phyloP scores from a whole-genome alignment of 139 green algal species.

The Picochlorum costavermella region DNA sequence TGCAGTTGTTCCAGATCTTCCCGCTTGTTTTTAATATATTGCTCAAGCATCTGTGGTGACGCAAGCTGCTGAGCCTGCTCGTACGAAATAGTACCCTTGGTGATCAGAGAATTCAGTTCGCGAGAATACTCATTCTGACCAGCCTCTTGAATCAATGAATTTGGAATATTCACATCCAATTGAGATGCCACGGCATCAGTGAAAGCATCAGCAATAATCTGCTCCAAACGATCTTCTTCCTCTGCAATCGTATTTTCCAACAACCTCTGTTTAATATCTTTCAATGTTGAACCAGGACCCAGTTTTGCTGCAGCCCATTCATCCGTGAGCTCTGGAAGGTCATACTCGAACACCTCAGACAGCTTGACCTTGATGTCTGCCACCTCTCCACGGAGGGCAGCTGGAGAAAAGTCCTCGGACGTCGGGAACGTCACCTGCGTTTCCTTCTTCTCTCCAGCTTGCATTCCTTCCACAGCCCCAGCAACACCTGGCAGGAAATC shows the following conservation, averaged over 20 bases:
- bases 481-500: slow-evolving; percentile 31
- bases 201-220: slow-evolving; percentile 27
- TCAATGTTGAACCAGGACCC: slow-evolving; percentile 1
- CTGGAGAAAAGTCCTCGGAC: slow-evolving; percentile 15
- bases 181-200: slow-evolving; percentile 22
- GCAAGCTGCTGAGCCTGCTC: slow-evolving; percentile 40
- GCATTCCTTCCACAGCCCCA: slow-evolving; percentile 25
- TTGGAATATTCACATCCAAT: slow-evolving; percentile 30
- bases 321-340: slow-evolving; percentile 39
- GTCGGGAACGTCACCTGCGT: slow-evolving; percentile 25
- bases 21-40: slow-evolving; percentile 13
- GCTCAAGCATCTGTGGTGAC: slow-evolving; percentile 12
- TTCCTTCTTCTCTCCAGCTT: slow-evolving; percentile 25
- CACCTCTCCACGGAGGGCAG: slow-evolving; percentile 19
- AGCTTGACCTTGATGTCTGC: slow-evolving; percentile 28
- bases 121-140: slow-evolving; percentile 36
- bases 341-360: slow-evolving; percentile 41
- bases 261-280: slow-evolving; percentile 12
- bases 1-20: slow-evolving; percentile 22
- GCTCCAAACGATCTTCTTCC: slow-evolving; percentile 10
- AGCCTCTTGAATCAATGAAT: slow-evolving; percentile 32
- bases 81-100: slow-evolving; percentile 24
- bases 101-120: slow-evolving; percentile 23
- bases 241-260: slow-evolving; percentile 8
- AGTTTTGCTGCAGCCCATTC: slow-evolving; percentile 18